Evolutionary conservation across 306 rosid species (phyloP), one percentile per base, ranked within the genome.

Genomic region (Cucurbita maxima): DNA sequence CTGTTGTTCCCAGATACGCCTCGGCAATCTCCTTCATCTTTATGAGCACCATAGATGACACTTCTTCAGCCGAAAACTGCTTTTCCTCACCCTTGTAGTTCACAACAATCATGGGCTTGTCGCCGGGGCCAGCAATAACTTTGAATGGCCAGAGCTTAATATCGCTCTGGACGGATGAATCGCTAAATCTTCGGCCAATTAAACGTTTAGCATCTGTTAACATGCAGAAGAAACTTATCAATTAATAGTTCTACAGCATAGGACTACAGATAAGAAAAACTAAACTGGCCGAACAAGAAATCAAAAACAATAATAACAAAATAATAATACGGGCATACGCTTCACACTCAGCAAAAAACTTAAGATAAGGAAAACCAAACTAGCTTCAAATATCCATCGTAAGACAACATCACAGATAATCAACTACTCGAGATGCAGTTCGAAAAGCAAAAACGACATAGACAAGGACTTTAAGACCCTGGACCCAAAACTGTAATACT

Each of bases 21-120:
- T 89, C 90, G 0, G 96, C 96, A 5, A 89, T 86, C 76, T 89
- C 92, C 11, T 87, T 86, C 92, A 89, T 87, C 78, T 89, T 87
- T 0, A 54, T 79, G 8, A 89, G 83, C 1, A 89, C 85, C 90
- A 89, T 87, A 2, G 96, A 89, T 10, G 96, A 89, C 43, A 89
- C 85, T 44, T 89, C 96, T 66, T 89, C 90, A 0, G 92, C 86
- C 10, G 92, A 25, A 14, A 89, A 87, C 47, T 85, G 89, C 73
- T 82, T 87, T 0, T 87, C 96, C 63, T 84, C 92, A 5, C 82
- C 88, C 81, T 82, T 85, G 68, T 85, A 82, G 76, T 76, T 84
- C 0, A 87, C 96, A 12, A 72, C 83, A 76, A 89, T 89, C 90
- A 89, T 84, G 1, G 96, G 92, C 67, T 85, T 82, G 37, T 87